phyloP scores from a whole-genome alignment of 2,329 filamentous ascomycete species.

The Xylariaceae sp. region DNA sequence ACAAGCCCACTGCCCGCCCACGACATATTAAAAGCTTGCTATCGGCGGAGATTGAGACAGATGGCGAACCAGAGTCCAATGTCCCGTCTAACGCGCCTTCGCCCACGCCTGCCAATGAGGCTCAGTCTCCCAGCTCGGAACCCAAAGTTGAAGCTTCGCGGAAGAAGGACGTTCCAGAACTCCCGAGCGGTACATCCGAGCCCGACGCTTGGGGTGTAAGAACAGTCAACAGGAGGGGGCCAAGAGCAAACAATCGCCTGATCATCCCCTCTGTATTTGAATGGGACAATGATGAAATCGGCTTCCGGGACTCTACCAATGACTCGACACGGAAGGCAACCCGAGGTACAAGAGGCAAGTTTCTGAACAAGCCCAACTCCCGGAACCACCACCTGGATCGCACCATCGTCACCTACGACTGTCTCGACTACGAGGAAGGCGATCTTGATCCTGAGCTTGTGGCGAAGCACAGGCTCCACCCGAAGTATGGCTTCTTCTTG shows the following conservation, averaged over 20 bases:
- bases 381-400: slow-evolving; percentile 48
- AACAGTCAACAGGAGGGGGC: slow-evolving; percentile 34
- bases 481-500: slow-evolving; percentile 45
- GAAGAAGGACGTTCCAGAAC: slow-evolving; percentile 22
- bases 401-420: slow-evolving; percentile 45
- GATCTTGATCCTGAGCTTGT: slow-evolving; percentile 46
- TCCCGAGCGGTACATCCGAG: slow-evolving; percentile 34
- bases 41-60: slow-evolving; percentile 25
- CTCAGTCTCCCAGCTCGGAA: slow-evolving; percentile 13
- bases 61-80: slow-evolving; percentile 26
- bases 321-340: slow-evolving; percentile 44
- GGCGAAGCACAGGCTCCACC: slow-evolving; percentile 43
- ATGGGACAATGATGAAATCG: slow-evolving; percentile 48
- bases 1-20: slow-evolving; percentile 24
- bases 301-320: slow-evolving; percentile 52
- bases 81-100: slow-evolving; percentile 21
- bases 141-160: slow-evolving; percentile 14
- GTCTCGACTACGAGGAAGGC: slow-evolving; percentile 36
- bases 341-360: slow-evolving; percentile 44
- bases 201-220: slow-evolving; percentile 47
- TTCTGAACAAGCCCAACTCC: slow-evolving; percentile 45
- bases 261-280: slow-evolving; percentile 42
- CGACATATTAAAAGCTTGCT: slow-evolving; percentile 34
- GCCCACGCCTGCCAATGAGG: slow-evolving; percentile 18
- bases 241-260: slow-evolving; percentile 42